A percentile compares a stretch with the other conserved stretches of the same genome.
Evolutionary conservation across 2,329 filamentous ascomycete genomes (phyloP).

Genomic region (Trichoderma oligosporum): DNA sequence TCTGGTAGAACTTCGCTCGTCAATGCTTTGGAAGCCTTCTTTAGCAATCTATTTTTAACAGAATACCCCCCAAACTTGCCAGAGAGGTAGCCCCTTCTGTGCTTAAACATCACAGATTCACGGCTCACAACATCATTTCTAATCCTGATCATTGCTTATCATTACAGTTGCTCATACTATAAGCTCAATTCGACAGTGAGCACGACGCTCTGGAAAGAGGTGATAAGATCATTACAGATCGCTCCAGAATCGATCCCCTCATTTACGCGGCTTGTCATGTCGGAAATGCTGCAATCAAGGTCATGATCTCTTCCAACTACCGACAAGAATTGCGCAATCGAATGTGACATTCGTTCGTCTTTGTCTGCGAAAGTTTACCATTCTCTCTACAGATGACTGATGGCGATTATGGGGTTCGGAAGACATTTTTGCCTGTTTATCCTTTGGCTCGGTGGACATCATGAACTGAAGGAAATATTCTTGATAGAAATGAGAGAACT

Average conservation of each 20-base stretch:
- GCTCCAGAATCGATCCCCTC: slow-evolving; percentile 42
- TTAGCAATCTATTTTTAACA: slow-evolving; percentile 20
- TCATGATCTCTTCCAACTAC: slow-evolving; percentile 24
- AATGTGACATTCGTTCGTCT: slow-evolving; percentile 34
- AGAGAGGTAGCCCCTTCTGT: slow-evolving; percentile 39
- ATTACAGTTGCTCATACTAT: slow-evolving; percentile 38
- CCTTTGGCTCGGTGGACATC: no score
- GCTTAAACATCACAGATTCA: slow-evolving; percentile 32
- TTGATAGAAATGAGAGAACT: no score
- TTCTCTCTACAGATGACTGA: no score
- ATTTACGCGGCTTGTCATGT: slow-evolving; percentile 36
- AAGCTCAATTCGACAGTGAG: slow-evolving; percentile 35
- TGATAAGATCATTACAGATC: slow-evolving; percentile 40
- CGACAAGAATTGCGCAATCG: slow-evolving; percentile 32
- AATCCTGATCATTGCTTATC: slow-evolving; percentile 29
- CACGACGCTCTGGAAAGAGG: slow-evolving; percentile 15
- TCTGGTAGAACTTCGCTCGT: slow-evolving; percentile 45
- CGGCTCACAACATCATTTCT: slow-evolving; percentile 32
- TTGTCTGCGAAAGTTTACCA: slow-evolving; percentile 41
- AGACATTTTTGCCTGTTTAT: no score
- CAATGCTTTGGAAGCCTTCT: slow-evolving; percentile 30
- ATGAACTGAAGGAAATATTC: no score
- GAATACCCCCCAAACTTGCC: slow-evolving; percentile 28
- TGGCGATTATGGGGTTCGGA: background rate
- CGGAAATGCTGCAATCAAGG: slow-evolving; percentile 25